Percentiles rank a stretch among this genome's conserved stretches.
These are phyloP conservation scores for Diospyros lotus DNA, from an alignment of 148 eudicot genomes.

Conservation along the genomic window DNA sequence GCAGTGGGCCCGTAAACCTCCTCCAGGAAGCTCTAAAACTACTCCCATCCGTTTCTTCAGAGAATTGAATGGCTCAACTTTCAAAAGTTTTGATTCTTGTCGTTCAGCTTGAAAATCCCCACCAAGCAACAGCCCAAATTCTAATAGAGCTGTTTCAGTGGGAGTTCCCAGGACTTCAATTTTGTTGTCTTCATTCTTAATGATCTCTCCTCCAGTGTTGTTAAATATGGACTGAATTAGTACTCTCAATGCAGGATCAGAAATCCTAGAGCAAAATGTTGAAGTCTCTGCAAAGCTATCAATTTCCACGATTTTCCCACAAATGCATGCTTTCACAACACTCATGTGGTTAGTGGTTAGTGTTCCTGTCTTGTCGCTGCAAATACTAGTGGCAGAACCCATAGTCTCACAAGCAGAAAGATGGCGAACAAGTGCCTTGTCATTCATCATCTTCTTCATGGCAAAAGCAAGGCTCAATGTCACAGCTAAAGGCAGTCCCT, in stretches of 20 bases:
- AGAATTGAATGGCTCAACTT: constrained; percentile 83
- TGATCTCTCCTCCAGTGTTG: constrained; percentile 77
- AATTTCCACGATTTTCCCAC: constrained; percentile 46
- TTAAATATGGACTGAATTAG: constrained; percentile 63
- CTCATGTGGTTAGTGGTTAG: constrained; percentile 85
- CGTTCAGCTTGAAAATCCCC: constrained; percentile 53
- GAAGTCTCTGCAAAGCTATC: constrained; percentile 22
- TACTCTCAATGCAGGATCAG: constrained; percentile 40
- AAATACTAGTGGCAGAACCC: constrained; percentile 87
- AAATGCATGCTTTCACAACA: constrained; percentile 65
- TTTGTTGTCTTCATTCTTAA: constrained; percentile 39
- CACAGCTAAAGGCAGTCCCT: constrained; percentile 86
- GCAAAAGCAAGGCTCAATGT: constrained; percentile 89
- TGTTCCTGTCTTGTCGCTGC: constrained; percentile 87
- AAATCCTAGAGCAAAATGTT: constrained; percentile 30
- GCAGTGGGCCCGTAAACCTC: constrained; percentile 55
- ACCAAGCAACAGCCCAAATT: constrained; percentile 64
- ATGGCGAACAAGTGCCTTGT: constrained; percentile 82
- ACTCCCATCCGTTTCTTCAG: constrained; percentile 73
- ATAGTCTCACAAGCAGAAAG: constrained; percentile 90
- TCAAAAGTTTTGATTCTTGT: constrained; percentile 39
- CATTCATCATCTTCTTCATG: constrained; percentile 95
- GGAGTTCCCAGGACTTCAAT: constrained; percentile 71
- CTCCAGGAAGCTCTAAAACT: constrained; percentile 55
- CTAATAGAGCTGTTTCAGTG: constrained; percentile 72